These are phyloP conservation scores for Diutina neorugosa DNA, from an alignment of 1,139 yeast species.

Conservation along the genomic window DNA sequence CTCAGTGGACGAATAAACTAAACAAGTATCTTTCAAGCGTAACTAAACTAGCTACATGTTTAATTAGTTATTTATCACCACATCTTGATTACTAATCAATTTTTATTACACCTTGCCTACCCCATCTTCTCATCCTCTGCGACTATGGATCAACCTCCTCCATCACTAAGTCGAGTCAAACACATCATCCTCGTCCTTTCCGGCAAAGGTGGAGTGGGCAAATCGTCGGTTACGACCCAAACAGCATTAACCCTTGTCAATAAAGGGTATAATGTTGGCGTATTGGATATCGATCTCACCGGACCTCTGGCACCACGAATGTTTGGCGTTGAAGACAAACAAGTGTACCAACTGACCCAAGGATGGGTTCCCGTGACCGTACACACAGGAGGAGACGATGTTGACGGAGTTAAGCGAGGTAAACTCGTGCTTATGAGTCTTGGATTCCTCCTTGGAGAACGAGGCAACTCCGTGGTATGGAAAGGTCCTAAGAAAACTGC, in stretches of 20 bases:
- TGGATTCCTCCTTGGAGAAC: constrained; percentile 74
- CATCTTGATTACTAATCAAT: neutral
- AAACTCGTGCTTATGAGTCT: constrained; percentile 62
- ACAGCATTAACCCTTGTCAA: constrained; percentile 66
- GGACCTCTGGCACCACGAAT: constrained; percentile 96
- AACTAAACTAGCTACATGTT: too few species aligned
- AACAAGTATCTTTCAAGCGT: too few species aligned
- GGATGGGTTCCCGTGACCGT: constrained; percentile 88
- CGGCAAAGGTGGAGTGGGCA: constrained; percentile 66
- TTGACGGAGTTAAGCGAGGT: constrained; percentile 18
- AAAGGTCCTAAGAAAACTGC: constrained; percentile 98
- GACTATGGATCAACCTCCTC: constrained; percentile 17
- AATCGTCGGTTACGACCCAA: constrained; percentile 91
- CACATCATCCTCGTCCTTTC: constrained; percentile 44
- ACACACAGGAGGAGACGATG: constrained; percentile 9
- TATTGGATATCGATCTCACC: constrained; percentile 85
- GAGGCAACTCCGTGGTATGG: constrained; percentile 95
- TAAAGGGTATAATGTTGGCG: constrained; percentile 75
- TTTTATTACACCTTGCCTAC: neutral
- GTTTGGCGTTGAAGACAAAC: constrained; percentile 79
- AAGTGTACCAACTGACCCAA: constrained; percentile 67
- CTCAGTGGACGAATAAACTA: too few species aligned
- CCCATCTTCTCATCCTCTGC: neutral
- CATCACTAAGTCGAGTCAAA: constrained; percentile 48
- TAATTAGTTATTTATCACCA: too few species aligned